Conservation (phyloP, 2,329 filamentous ascomycete genomes). For the Aureobasidium zeae region DNA sequence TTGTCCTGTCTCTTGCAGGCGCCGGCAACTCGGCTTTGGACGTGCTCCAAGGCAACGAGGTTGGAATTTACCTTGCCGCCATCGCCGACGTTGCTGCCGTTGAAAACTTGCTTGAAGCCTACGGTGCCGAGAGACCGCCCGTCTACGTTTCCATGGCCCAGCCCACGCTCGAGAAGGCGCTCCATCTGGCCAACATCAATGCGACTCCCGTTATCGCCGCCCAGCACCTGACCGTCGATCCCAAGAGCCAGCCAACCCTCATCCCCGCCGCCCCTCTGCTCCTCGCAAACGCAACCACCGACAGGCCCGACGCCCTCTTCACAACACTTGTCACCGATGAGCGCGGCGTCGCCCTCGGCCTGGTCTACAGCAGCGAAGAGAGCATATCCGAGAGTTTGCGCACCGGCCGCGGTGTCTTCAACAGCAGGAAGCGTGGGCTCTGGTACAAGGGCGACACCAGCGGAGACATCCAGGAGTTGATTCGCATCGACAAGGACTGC, state of each 20-base stretch:
- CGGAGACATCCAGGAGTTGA: constrained; percentile 82
- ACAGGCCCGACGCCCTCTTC: constrained; percentile 73
- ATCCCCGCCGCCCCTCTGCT: constrained; percentile 64
- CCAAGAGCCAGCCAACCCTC: constrained; percentile 47
- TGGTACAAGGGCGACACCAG: constrained; percentile 97
- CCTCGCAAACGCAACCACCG: constrained; percentile 65
- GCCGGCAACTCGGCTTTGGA: constrained; percentile 35
- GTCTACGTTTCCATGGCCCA: constrained; percentile 43
- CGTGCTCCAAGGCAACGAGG: constrained; percentile 32
- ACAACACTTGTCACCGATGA: constrained; percentile 89
- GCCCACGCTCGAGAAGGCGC: constrained; percentile 32
- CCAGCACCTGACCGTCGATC: constrained; percentile 56
- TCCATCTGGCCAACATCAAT: constrained; percentile 36
- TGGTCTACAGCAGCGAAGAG: constrained; percentile 90
- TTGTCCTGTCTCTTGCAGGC: constrained; percentile 47
- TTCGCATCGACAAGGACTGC: constrained; percentile 80
- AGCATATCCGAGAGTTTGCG: constrained; percentile 79
- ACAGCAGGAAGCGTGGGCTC: constrained; percentile 86
- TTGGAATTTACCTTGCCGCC: constrained; percentile 37
- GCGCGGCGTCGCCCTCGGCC: constrained; percentile 68
- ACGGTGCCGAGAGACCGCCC: constrained; percentile 40
- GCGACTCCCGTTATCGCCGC: constrained; percentile 67
- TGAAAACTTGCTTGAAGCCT: constrained; percentile 41
- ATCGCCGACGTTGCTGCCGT: constrained; percentile 33
- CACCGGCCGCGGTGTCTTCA: constrained; percentile 79